Conservation (phyloP, 2,329 filamentous ascomycete genomes). For the Hypoxylon sp. region DNA sequence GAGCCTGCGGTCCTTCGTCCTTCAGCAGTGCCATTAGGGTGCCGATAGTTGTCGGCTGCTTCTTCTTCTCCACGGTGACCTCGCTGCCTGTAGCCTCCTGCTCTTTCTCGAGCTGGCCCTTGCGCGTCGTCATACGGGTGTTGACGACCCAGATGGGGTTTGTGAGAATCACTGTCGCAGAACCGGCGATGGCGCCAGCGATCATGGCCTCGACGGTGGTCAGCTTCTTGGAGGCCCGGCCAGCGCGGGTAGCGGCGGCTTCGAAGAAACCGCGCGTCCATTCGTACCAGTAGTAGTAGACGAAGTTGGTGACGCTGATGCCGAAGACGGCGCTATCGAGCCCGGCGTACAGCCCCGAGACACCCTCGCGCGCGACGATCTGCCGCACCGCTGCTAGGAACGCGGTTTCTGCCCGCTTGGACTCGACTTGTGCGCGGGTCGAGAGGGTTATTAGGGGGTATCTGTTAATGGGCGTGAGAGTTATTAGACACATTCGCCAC, state of each 20-base stretch:
- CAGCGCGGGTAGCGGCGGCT: constrained; percentile 78
- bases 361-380: constrained; percentile 92
- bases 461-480: constrained; percentile 60
- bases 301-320: constrained; percentile 98
- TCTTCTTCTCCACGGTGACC: constrained; percentile 60
- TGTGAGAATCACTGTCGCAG: constrained; percentile 93
- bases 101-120: constrained; percentile 62
- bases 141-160: constrained; percentile 99
- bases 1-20: constrained; percentile 85
- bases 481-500: constrained; percentile 26
- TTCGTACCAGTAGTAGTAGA: constrained; percentile 99
- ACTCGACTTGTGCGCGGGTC: constrained; percentile 97
- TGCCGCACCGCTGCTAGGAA: constrained; percentile 86
- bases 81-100: constrained; percentile 57
- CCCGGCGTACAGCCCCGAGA: constrained; percentile 90
- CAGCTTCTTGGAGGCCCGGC: constrained; percentile 83
- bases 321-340: constrained; percentile 96
- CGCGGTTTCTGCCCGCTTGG: constrained; percentile 88
- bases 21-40: constrained; percentile 85
- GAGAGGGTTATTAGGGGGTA: constrained; percentile 98
- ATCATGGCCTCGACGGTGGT: constrained; percentile 95
- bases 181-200: constrained; percentile 92
- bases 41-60: constrained; percentile 79
- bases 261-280: constrained; percentile 93
- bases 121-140: constrained; percentile 95